Base-by-base conservation (phyloP, 805 yeast genomes). In the Jamesozyma piceae region DNA sequence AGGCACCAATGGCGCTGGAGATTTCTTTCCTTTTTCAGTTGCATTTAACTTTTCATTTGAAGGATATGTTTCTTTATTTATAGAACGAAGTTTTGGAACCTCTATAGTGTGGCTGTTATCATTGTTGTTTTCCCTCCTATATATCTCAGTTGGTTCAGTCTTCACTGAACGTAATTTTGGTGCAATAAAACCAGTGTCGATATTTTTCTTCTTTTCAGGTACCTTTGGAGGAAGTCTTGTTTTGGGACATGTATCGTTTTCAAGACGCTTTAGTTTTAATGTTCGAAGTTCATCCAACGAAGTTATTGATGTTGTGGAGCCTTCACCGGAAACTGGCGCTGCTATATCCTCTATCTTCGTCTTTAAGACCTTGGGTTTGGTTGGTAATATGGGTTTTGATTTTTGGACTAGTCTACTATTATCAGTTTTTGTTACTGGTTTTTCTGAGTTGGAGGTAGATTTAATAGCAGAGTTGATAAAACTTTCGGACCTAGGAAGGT, bases 391-490 rank as follows among this genome's bases (percentile, higher is more conserved):
- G 3, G 57, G 58, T 38, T 50, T 30, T 18, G 30, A 29, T 33
- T 47, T 35, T 22, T 36, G 41, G 14, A 40, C 19, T 5, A n/a
- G 35, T 32, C 20, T 24, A 5, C 21, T 36, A 15, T 8, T 22
- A 19, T 11, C 17, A 18, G 41, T 20, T 13, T 8, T 9, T 9
- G 32, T 8, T 17, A 35, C 42, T 48, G 24, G 31, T 29, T 33
- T 39, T n/a, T 27, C 43, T 5, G 3, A 5, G 8, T 35, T 11
- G 20, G n/a, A 13, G 8, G 27, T 29, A 15, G 39, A 41, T 20
- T 43, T 41, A 18, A 54, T 20, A 4, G 55, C 53, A 18, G 60
- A 54, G n/a, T 43, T 45, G 27, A 55, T 53, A 22, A 55, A 55
- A 38, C 51, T 50, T 27, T 49, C 53, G 10, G 56, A 45, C 17